Conservation (phyloP, 1,284 basidiomycete genomes). For the Pseudozyma tsukubaensis region DNA sequence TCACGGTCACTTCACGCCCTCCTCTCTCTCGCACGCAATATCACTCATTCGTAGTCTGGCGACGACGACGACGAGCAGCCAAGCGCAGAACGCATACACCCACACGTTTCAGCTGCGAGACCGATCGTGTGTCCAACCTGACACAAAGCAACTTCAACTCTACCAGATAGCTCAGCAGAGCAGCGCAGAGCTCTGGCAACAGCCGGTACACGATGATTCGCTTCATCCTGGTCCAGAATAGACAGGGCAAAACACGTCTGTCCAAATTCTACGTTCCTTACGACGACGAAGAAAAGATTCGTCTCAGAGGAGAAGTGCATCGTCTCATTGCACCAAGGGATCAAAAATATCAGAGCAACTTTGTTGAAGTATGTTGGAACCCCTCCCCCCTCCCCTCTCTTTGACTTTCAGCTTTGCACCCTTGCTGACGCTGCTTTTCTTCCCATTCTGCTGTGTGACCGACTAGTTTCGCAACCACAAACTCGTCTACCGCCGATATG, state of each 20-base stretch:
- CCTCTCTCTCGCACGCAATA: no score
- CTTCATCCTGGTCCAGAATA: constrained; percentile 93
- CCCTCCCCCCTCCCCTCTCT: neutral
- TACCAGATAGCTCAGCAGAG: no score
- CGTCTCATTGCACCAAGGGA: constrained; percentile 94
- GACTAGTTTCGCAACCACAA: constrained; percentile 64
- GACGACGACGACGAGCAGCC: no score
- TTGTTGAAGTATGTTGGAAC: constrained; percentile 84
- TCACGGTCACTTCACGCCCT: no score
- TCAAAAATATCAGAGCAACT: constrained; percentile 99
- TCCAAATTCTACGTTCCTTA: constrained; percentile 94
- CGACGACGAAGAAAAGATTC: constrained; percentile 75
- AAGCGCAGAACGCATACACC: no score
- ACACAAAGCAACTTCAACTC: no score
- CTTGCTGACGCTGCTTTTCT: neutral
- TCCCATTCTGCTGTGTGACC: no score
- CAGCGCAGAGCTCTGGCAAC: no score
- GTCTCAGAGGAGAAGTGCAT: constrained; percentile 93
- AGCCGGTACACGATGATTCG: constrained; percentile 79
- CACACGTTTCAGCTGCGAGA: no score
- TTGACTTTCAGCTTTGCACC: neutral
- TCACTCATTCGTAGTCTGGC: no score
- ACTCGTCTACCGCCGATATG: constrained; percentile 73
- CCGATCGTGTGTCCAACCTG: no score
- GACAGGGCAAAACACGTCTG: constrained; percentile 95